phyloP scores from a whole-genome alignment of 169 alveolate genomes.

The Plasmodium inui region DNA sequence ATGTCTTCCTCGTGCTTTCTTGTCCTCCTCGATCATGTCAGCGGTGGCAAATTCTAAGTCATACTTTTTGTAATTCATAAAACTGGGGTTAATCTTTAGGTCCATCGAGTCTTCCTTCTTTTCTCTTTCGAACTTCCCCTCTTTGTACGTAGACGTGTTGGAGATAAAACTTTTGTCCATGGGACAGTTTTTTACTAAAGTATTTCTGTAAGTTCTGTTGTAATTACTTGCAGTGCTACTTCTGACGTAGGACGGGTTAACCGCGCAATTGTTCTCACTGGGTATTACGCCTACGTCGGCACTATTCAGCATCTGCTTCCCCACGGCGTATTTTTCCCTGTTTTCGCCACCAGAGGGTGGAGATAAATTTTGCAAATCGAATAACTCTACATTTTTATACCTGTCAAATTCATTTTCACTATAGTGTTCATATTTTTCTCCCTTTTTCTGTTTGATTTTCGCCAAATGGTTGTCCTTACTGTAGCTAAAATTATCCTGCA shows the following conservation, averaged over 20 bases:
- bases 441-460: background rate
- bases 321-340: background rate
- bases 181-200: background rate
- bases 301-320: background rate
- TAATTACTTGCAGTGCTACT: background rate
- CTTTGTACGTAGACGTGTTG: constrained; percentile 39
- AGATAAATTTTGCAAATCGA: background rate
- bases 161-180: constrained; percentile 18
- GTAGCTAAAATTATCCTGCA: background rate
- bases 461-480: background rate
- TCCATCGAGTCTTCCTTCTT: background rate
- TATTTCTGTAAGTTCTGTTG: background rate
- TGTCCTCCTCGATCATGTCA: background rate
- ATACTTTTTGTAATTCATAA: constrained; percentile 1
- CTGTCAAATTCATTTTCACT: constrained; percentile 1
- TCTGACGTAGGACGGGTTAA: background rate
- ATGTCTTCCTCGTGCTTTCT: background rate
- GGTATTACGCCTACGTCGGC: background rate
- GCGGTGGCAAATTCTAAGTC: background rate
- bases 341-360: background rate
- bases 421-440: background rate
- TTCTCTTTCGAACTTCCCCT: constrained; percentile 7
- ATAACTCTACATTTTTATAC: background rate
- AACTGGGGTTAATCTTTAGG: background rate
- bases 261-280: background rate